Conservation (phyloP, 139 green algal genomes). For the Chlamydomonas asymmetrica region DNA sequence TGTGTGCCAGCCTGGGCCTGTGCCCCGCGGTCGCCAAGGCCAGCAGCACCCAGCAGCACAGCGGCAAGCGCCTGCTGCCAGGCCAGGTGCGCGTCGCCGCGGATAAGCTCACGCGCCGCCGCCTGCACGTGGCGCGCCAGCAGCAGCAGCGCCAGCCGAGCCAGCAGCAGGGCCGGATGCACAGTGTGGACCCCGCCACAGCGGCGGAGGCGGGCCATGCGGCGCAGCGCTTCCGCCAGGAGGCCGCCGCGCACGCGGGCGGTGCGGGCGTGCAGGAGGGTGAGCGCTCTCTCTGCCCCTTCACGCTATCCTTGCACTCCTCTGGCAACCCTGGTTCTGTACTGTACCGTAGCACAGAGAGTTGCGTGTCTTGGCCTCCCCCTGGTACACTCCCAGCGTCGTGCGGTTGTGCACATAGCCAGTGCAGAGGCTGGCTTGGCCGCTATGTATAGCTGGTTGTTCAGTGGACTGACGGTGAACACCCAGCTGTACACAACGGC, state of each 20-base stretch:
- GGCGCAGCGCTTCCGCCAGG: no score
- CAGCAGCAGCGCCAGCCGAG: slow-evolving; percentile 8
- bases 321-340: no score
- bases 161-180: background rate
- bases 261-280: background rate
- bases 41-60: slow-evolving; percentile 2
- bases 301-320: background rate
- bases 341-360: no score
- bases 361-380: no score
- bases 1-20: slow-evolving; percentile 66
- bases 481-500: background rate
- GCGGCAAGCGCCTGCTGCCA: background rate
- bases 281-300: background rate
- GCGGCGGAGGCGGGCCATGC: background rate
- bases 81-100: no score
- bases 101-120: no score
- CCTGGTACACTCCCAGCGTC: no score
- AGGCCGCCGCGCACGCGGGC: background rate
- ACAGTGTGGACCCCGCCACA: background rate
- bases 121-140: no score
- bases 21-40: slow-evolving; percentile 35
- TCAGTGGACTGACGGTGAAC: no score
- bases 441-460: no score
- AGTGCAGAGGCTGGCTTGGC: no score
- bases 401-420: no score